Evolutionary conservation across 2,329 filamentous ascomycete species (phyloP).

Genomic region (Trichoderma polysporum): DNA sequence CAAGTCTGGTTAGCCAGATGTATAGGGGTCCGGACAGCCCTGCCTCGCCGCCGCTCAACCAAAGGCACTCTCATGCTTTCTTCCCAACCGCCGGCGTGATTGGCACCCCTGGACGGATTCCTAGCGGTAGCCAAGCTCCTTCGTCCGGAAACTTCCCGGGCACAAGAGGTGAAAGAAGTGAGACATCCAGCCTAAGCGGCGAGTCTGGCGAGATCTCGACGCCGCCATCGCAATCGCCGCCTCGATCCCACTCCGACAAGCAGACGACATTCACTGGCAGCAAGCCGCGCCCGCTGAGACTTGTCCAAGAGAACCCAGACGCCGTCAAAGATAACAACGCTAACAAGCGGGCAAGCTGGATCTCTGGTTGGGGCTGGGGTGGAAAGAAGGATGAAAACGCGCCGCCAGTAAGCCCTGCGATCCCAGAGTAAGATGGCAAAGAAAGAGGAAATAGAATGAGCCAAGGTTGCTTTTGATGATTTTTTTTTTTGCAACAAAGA

Average conservation of each 20-base stretch:
- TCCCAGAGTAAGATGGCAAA: conserved; percentile 34
- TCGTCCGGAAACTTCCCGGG: conserved; percentile 67
- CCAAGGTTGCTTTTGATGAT: conserved; percentile 2
- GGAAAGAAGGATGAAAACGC: conserved; percentile 51
- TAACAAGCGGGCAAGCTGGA: conserved; percentile 64
- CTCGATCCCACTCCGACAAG: conserved; percentile 52
- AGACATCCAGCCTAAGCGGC: conserved; percentile 64
- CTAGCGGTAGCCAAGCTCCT: conserved; percentile 48
- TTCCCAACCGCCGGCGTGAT: conserved; percentile 53
- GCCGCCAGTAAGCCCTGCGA: conserved; percentile 32
- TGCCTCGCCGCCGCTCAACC: conserved; percentile 58
- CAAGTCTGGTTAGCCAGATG: conserved; percentile 83
- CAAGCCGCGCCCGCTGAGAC: conserved; percentile 78
- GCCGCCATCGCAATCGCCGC: conserved; percentile 53
- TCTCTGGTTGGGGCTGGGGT: conserved; percentile 56
- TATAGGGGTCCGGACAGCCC: conserved; percentile 72
- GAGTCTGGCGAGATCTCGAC: conserved; percentile 60
- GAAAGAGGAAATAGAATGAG: background rate
- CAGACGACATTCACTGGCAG: conserved; percentile 60
- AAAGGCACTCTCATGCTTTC: conserved; percentile 63
- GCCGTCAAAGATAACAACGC: conserved; percentile 51
- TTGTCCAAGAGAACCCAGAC: conserved; percentile 76
- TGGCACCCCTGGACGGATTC: conserved; percentile 54
- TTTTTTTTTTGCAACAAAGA: background rate
- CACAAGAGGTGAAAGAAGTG: conserved; percentile 64